phyloP scores from a whole-genome alignment of 345 rosid species.

The Rhizophora apiculata region DNA sequence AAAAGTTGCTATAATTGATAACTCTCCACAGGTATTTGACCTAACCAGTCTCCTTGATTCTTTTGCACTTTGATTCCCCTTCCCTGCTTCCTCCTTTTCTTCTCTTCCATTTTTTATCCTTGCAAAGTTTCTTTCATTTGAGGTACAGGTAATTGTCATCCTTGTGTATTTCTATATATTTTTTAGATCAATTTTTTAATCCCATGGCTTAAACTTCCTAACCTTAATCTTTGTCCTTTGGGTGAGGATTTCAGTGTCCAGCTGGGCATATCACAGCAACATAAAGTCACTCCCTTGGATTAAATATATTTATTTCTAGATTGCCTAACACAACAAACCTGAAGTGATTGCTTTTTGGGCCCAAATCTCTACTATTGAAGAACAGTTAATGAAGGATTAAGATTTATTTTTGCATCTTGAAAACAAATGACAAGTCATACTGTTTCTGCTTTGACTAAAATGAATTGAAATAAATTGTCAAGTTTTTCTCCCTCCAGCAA shows the following conservation, averaged over 20 bases:
- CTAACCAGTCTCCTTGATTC: conserved; percentile 9
- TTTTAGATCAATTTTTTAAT: background rate
- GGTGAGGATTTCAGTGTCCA: background rate
- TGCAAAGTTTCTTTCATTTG: conserved; percentile 5
- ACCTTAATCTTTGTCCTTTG: too few species aligned
- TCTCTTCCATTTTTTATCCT: background rate
- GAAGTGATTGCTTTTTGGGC: too few species aligned
- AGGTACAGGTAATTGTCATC: background rate
- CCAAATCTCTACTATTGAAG: too few species aligned
- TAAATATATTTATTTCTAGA: background rate
- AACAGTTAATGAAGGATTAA: too few species aligned
- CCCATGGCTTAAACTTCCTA: too few species aligned
- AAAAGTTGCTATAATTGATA: conserved; percentile 90
- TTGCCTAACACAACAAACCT: background rate
- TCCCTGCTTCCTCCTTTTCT: background rate
- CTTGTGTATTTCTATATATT: background rate
- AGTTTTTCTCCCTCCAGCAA: background rate
- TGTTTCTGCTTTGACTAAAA: background rate
- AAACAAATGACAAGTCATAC: background rate
- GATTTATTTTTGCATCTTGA: background rate
- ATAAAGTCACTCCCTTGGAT: background rate
- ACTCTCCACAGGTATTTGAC: conserved; percentile 84
- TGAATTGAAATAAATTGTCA: too few species aligned
- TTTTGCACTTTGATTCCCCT: conserved; percentile 1
- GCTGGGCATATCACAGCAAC: background rate